A percentile compares a stretch with the other conserved stretches of the same genome.
phyloP scores from a whole-genome alignment of 2,329 filamentous ascomycete species.

The Fusarium papillatum region DNA sequence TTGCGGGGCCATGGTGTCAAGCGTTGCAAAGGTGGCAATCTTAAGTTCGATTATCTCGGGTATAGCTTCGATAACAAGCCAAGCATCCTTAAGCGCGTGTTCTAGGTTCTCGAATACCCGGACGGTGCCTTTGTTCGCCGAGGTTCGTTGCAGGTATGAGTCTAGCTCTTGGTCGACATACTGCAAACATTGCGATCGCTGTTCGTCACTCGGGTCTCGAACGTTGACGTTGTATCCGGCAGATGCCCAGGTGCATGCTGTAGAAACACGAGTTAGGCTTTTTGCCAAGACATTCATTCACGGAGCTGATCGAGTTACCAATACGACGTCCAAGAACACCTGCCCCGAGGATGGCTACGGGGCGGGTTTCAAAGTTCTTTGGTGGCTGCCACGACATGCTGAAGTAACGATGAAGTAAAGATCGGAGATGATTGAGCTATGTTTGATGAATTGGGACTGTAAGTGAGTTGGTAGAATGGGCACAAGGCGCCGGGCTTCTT shows the following conservation, averaged over 20 bases:
- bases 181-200: not conserved
- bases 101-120: not conserved
- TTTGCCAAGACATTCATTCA: not conserved
- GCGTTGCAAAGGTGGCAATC: not conserved
- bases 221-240: not conserved
- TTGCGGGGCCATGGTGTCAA: not conserved
- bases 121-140: not conserved
- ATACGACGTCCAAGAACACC: not conserved
- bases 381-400: not conserved
- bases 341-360: not conserved
- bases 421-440: not conserved
- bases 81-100: not conserved
- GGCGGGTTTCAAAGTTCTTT: not conserved
- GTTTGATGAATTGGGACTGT: not conserved
- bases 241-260: not conserved
- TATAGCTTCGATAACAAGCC: not conserved
- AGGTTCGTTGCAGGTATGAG: not conserved
- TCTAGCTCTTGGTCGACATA: not conserved
- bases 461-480: not conserved
- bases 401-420: not conserved
- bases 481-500: not conserved
- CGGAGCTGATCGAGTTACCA: not conserved
- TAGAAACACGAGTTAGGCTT: not conserved
- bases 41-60: not conserved
- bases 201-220: not conserved